Evolutionary conservation across 1,139 yeast species (phyloP).

Genomic region (Zygoascus hellenicus): DNA sequence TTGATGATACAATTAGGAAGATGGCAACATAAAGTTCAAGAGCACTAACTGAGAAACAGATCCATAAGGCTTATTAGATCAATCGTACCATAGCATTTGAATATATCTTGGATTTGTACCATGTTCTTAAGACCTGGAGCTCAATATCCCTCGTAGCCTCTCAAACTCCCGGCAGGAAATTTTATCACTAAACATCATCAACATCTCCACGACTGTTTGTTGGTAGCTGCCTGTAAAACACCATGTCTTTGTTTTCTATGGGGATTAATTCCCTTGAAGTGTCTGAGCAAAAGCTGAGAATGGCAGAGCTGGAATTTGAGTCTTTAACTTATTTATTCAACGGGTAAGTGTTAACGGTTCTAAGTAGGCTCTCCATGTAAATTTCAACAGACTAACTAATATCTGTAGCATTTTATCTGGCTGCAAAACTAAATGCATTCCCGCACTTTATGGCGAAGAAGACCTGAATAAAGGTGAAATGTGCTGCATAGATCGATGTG

Average conservation of each 20-base stretch:
- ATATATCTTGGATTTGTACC: background rate
- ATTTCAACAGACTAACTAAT: background rate
- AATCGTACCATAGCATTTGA: background rate
- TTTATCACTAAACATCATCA: background rate
- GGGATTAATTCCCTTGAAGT: constrained; percentile 40
- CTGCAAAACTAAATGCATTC: constrained; percentile 68
- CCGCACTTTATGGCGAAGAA: constrained; percentile 68
- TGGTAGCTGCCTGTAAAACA: background rate
- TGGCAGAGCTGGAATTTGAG: constrained; percentile 71
- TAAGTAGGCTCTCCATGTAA: constrained; percentile 8
- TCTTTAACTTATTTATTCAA: constrained; percentile 68
- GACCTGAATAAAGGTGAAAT: constrained; percentile 83
- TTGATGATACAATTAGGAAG: background rate
- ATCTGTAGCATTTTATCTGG: constrained; percentile 41
- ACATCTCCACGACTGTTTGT: no score
- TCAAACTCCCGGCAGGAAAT: background rate
- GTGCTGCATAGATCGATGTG: constrained; percentile 94
- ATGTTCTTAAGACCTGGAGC: no score
- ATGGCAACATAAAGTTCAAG: background rate
- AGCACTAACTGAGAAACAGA: constrained; percentile 1
- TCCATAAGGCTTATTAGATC: constrained; percentile 9
- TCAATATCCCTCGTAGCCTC: background rate
- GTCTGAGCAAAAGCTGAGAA: constrained; percentile 58
- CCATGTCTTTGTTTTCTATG: constrained; percentile 30
- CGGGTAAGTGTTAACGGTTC: constrained; percentile 31